phyloP scores from a whole-genome alignment of 1,284 basidiomycete species.

The Sanghuangporus weigelae region DNA sequence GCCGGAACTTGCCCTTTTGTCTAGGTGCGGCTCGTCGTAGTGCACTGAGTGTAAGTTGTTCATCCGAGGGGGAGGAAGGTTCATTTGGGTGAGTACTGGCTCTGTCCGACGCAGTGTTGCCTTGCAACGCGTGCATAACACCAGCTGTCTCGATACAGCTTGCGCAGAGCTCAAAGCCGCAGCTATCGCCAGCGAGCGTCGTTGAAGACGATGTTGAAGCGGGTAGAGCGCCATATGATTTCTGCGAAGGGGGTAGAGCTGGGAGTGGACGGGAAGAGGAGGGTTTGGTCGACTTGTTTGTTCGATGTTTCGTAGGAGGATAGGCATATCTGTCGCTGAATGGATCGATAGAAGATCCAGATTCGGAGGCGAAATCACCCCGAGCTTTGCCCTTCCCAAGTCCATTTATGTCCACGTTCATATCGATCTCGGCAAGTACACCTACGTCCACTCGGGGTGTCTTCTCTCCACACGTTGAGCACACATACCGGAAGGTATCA shows the following conservation, averaged over 20 bases:
- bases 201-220: conserved; percentile 22
- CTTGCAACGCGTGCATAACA: conserved; percentile 67
- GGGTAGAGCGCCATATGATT: conserved; percentile 17
- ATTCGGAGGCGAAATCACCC: conserved; percentile 3
- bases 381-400: conserved; percentile 33
- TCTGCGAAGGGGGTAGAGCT: conserved; percentile 14
- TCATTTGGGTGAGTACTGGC: conserved; percentile 37
- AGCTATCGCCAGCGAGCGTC: conserved; percentile 7
- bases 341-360: background rate
- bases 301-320: conserved; percentile 18
- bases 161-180: conserved; percentile 80
- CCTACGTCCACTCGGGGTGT: conserved; percentile 30
- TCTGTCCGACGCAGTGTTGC: conserved; percentile 32
- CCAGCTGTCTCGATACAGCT: conserved; percentile 74
- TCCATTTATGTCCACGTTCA: conserved; percentile 19
- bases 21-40: conserved; percentile 62
- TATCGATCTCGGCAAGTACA: conserved; percentile 24
- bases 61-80: conserved; percentile 33
- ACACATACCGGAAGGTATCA: conserved; percentile 81
- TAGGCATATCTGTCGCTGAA: conserved; percentile 14
- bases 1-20: conserved; percentile 66
- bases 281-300: background rate
- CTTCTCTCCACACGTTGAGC: conserved; percentile 79
- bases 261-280: conserved; percentile 7
- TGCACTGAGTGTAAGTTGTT: conserved; percentile 25